Evolutionary conservation across 73 alveolate genomes (phyloP).

Genomic region (Uronychia setigera): DNA sequence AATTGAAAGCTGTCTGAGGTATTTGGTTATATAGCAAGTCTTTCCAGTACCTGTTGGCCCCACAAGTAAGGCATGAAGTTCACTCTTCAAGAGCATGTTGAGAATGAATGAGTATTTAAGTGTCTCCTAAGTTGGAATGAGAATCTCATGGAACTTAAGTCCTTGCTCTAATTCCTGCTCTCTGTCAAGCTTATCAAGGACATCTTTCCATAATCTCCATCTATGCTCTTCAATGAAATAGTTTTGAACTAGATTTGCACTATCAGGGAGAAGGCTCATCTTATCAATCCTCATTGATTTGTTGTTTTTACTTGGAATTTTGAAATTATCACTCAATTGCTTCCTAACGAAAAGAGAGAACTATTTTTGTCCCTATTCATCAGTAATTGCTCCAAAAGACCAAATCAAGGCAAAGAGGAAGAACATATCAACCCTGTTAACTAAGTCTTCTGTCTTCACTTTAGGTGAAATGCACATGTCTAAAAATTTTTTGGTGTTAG

Average conservation of each 20-base stretch:
- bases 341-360: conserved; percentile 78
- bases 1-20: conserved; percentile 59
- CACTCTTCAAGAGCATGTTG: conserved; percentile 70
- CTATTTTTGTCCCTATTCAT: conserved; percentile 83
- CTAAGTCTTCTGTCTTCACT: conserved; percentile 72
- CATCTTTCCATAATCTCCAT: conserved; percentile 92
- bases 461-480: conserved; percentile 47
- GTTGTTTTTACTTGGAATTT: conserved; percentile 39
- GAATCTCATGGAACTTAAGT: conserved; percentile 76
- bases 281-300: conserved; percentile 75
- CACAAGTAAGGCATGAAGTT: conserved; percentile 73
- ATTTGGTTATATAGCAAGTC: conserved; percentile 75
- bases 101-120: conserved; percentile 79
- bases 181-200: conserved; percentile 70
- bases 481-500: conserved; percentile 33
- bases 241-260: conserved; percentile 73
- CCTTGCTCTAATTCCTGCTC: conserved; percentile 67
- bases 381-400: conserved; percentile 92
- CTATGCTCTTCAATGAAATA: conserved; percentile 78
- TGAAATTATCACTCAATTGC: conserved; percentile 66
- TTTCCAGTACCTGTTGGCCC: conserved; percentile 96
- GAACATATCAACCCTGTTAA: conserved; percentile 85
- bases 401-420: conserved; percentile 87
- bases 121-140: conserved; percentile 90
- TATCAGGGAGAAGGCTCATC: conserved; percentile 75